Conservation (phyloP, 2,329 filamentous ascomycete genomes). For the Didymellaceae sp. region DNA sequence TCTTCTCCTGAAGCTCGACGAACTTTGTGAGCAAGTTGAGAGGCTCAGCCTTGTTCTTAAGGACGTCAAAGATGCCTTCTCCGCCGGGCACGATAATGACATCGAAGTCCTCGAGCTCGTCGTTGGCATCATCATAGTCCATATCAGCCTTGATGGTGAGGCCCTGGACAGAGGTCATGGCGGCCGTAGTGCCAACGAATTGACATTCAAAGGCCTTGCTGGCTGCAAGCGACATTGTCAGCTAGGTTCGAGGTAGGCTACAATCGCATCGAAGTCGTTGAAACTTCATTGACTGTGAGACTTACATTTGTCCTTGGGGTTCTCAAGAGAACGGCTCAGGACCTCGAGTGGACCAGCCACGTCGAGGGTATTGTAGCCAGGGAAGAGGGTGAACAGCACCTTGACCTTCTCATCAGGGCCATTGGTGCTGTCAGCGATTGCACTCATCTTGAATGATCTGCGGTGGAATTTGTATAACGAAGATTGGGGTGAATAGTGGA, state of each 20-base stretch:
- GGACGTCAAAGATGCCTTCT: conserved; percentile 63
- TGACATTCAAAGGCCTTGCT: conserved; percentile 62
- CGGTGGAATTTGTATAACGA: conserved; percentile 22
- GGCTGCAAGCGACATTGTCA: conserved; percentile 48
- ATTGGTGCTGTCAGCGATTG: conserved; percentile 48
- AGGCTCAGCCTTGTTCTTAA: conserved; percentile 67
- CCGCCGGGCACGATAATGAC: conserved; percentile 80
- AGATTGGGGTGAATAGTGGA: conserved; percentile 26
- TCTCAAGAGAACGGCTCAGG: conserved; percentile 61
- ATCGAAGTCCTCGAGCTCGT: conserved; percentile 76
- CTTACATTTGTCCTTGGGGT: conserved; percentile 60
- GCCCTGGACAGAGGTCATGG: conserved; percentile 65
- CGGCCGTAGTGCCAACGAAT: conserved; percentile 55
- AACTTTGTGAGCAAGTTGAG: conserved; percentile 76
- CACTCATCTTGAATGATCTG: conserved; percentile 48
- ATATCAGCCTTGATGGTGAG: conserved; percentile 76
- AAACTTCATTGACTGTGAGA: conserved; percentile 9
- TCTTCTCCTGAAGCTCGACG: conserved; percentile 78
- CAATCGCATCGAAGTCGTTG: not conserved
- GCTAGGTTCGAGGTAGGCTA: conserved; percentile 16
- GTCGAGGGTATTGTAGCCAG: conserved; percentile 64
- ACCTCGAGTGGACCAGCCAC: conserved; percentile 65
- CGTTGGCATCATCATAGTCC: conserved; percentile 78
- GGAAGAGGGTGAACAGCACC: conserved; percentile 65
- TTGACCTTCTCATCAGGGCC: conserved; percentile 65